These are phyloP conservation scores for Simmondsia chinensis DNA, from an alignment of 148 eudicot genomes.

Conservation along the genomic window DNA sequence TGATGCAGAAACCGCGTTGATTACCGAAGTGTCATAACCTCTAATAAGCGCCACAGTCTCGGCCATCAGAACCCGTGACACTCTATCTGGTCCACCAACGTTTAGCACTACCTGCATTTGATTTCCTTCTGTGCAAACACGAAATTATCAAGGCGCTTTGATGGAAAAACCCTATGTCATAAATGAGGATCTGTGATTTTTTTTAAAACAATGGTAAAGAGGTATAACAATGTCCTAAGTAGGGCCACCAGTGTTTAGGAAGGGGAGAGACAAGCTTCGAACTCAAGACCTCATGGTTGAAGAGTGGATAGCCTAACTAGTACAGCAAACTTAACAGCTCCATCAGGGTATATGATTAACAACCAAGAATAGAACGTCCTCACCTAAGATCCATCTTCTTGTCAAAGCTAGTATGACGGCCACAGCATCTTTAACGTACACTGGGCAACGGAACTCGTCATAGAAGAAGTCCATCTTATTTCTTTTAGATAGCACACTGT, in stretches of 20 bases:
- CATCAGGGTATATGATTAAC: background rate
- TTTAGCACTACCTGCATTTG: constrained; percentile 58
- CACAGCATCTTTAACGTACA: constrained; percentile 77
- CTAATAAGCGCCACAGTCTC: constrained; percentile 62
- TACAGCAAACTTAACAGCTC: background rate
- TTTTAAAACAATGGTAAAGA: no score
- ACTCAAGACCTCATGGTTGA: no score
- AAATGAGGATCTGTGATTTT: no score
- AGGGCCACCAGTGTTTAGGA: no score
- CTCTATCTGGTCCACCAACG: constrained; percentile 82
- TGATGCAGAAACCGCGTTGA: constrained; percentile 75
- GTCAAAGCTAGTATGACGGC: constrained; percentile 38
- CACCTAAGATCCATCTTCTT: constrained; percentile 70
- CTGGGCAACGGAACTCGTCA: constrained; percentile 90
- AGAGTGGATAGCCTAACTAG: no score
- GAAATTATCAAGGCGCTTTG: background rate
- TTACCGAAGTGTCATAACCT: constrained; percentile 54
- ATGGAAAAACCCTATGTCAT: no score
- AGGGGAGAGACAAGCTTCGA: no score
- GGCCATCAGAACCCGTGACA: constrained; percentile 89
- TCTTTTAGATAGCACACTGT: constrained; percentile 66
- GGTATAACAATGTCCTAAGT: no score
- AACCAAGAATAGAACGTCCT: background rate
- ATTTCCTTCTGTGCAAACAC: constrained; percentile 35
- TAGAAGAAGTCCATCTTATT: constrained; percentile 49